phyloP scores from a whole-genome alignment of 1,284 basidiomycete genomes.

The Bjerkandera adusta region DNA sequence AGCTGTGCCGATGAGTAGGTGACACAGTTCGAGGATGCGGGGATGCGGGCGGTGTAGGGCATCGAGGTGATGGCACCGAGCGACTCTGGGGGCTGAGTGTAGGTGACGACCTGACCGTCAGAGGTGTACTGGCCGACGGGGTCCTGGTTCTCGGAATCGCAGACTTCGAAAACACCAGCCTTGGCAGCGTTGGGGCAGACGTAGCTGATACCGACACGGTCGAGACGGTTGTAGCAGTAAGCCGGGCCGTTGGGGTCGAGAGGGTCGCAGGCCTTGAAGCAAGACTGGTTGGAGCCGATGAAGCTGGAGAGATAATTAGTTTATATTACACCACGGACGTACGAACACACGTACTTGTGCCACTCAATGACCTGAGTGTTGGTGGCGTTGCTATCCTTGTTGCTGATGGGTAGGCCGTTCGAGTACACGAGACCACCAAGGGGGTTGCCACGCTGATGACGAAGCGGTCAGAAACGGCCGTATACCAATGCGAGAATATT shows the following conservation, averaged over 20 bases:
- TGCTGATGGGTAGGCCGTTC: conserved; percentile 37
- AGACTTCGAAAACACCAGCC: conserved; percentile 40
- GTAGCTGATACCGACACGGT: conserved; percentile 49
- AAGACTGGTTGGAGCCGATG: conserved; percentile 46
- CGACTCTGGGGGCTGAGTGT: conserved; percentile 59
- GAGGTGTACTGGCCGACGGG: conserved; percentile 54
- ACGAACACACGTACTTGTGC: conserved; percentile 37
- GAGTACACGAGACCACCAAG: conserved; percentile 52
- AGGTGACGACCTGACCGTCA: conserved; percentile 44
- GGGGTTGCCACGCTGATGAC: conserved; percentile 44
- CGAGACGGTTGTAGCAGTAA: conserved; percentile 46
- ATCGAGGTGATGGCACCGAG: conserved; percentile 53
- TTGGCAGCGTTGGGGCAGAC: conserved; percentile 44
- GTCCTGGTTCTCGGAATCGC: conserved; percentile 61
- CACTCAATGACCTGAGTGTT: conserved; percentile 42
- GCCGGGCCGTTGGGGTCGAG: conserved; percentile 34
- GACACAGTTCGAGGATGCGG: conserved; percentile 63
- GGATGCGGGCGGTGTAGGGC: conserved; percentile 60
- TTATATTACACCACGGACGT: neutral
- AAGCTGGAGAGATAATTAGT: conserved; percentile 32
- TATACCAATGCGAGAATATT: neutral
- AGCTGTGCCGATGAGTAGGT: conserved; percentile 53
- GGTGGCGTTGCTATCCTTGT: conserved; percentile 32
- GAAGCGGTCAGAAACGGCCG: neutral
- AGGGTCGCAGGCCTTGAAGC: conserved; percentile 54